A percentile compares a stretch with the other conserved stretches of the same genome.
These are phyloP conservation scores for Phytopythium montanum DNA, from an alignment of 352 stramenopile genomes.

Conservation along the genomic window DNA sequence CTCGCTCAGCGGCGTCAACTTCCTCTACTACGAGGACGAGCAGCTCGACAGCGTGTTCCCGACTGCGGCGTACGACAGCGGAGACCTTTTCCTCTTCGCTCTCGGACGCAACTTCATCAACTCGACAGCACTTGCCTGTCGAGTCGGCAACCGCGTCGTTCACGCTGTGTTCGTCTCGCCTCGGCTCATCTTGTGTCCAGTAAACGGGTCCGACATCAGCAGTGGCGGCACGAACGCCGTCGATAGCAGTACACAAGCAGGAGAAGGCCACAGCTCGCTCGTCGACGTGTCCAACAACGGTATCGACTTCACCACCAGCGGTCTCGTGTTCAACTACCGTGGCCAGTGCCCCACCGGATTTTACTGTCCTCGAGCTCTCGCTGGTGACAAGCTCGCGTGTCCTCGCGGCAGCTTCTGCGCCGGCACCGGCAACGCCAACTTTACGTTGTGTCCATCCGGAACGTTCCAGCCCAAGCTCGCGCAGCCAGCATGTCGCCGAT, in stretches of 20 bases:
- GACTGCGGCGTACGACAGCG: constrained; percentile 37
- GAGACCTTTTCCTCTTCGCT: constrained; percentile 58
- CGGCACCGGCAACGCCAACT: constrained; percentile 84
- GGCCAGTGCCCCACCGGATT: constrained; percentile 80
- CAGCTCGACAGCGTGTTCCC: constrained; percentile 65
- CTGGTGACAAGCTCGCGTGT: constrained; percentile 44
- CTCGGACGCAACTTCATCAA: constrained; percentile 90
- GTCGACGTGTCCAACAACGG: constrained; percentile 95
- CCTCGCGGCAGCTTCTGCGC: constrained; percentile 78
- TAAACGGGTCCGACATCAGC: neutral
- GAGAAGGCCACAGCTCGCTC: constrained; percentile 33
- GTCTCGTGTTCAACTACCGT: constrained; percentile 68
- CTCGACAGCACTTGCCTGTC: constrained; percentile 86
- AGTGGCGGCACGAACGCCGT: neutral
- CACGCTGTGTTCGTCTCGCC: constrained; percentile 85
- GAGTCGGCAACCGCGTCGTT: constrained; percentile 78
- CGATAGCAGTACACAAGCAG: neutral
- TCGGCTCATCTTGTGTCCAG: constrained; percentile 84
- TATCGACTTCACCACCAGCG: constrained; percentile 88
- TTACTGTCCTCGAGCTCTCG: constrained; percentile 81
- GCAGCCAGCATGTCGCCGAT: constrained; percentile 87
- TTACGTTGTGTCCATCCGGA: constrained; percentile 91
- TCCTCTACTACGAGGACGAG: constrained; percentile 91
- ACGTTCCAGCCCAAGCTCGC: constrained; percentile 90
- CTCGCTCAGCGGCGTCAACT: constrained; percentile 87